Evolutionary conservation across 139 green algal genomes (phyloP).

Genomic region (Eudorina sp.): DNA sequence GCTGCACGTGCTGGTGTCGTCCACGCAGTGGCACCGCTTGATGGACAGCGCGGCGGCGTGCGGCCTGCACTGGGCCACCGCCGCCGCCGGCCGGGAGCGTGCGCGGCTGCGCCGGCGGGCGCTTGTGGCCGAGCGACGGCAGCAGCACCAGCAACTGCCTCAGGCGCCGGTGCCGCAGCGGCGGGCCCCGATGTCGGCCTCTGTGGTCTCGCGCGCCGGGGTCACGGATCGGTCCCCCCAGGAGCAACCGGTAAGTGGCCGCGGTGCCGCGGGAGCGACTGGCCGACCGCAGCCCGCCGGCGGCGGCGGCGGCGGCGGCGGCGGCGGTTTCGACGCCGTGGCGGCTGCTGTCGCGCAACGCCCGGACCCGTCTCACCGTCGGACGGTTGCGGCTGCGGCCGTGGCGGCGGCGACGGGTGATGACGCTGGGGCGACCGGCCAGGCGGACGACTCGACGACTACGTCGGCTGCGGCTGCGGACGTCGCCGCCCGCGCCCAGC

Average conservation of each 20-base stretch:
- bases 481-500: background rate
- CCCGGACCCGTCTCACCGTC: background rate
- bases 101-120: background rate
- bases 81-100: background rate
- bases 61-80: conserved; percentile 17
- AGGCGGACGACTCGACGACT: background rate
- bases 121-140: background rate
- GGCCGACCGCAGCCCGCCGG: background rate
- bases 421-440: background rate
- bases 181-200: no score
- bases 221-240: no score
- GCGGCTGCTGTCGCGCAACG: background rate
- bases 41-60: conserved; percentile 9
- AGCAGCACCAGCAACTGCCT: conserved; percentile 1
- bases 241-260: no score
- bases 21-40: conserved; percentile 32
- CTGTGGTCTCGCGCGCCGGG: no score
- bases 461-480: background rate
- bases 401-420: background rate
- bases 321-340: background rate
- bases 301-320: background rate
- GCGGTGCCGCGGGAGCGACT: no score
- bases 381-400: background rate
- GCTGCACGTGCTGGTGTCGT: background rate
- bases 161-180: background rate